A percentile compares a stretch with the other conserved stretches of the same genome.
phyloP scores from a whole-genome alignment of 2,329 filamentous ascomycete genomes.

The Daldinia sp. region DNA sequence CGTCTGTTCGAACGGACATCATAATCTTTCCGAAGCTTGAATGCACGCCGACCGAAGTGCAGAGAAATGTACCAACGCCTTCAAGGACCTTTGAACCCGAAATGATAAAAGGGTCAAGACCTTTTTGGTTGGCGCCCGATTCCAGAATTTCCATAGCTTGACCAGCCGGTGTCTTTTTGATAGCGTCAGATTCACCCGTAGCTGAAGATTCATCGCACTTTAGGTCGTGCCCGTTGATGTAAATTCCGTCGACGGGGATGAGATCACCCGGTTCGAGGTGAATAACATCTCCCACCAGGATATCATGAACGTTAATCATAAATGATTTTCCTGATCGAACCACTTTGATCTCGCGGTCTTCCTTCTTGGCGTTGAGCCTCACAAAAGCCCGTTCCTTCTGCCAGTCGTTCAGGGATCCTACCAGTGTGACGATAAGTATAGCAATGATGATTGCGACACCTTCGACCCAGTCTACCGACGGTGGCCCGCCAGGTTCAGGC shows the following conservation, averaged over 20 bases:
- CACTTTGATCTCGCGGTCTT: constrained; percentile 71
- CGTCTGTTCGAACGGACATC: constrained; percentile 66
- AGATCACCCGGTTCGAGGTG: constrained; percentile 76
- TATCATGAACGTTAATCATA: constrained; percentile 71
- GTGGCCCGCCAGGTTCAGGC: constrained; percentile 55
- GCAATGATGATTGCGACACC: constrained; percentile 72
- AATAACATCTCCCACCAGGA: constrained; percentile 74
- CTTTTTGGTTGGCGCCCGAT: constrained; percentile 62
- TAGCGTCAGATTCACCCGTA: constrained; percentile 76
- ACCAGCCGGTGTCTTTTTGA: constrained; percentile 72
- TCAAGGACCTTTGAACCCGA: constrained; percentile 68
- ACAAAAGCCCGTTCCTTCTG: constrained; percentile 72
- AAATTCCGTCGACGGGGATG: constrained; percentile 74
- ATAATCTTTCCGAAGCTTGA: constrained; percentile 68
- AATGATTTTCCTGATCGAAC: constrained; percentile 72
- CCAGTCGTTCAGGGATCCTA: constrained; percentile 72
- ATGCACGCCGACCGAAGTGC: constrained; percentile 66
- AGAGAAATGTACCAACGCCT: constrained; percentile 65
- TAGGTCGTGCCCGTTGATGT: constrained; percentile 72
- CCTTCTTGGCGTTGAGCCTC: constrained; percentile 68
- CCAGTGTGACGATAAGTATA: constrained; percentile 70
- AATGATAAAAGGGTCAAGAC: constrained; percentile 73
- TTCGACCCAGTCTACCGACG: constrained; percentile 70
- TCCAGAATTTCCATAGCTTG: constrained; percentile 69
- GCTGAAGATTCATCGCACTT: constrained; percentile 78